Base-by-base conservation (phyloP, 192 early-diverging fungal species). In the Fimicolochytrium jonesii region DNA sequence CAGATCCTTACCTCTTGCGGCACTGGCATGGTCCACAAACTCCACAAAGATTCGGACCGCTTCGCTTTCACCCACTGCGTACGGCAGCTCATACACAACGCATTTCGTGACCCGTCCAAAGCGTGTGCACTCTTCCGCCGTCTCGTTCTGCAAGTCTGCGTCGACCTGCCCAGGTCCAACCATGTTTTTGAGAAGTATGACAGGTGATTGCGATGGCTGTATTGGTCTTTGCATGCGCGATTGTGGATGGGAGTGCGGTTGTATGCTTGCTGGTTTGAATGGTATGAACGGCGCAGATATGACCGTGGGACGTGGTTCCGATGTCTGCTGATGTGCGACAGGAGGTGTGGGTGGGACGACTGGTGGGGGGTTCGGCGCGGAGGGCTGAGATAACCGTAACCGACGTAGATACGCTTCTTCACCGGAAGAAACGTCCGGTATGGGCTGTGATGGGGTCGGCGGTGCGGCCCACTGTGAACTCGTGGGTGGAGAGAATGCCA, bases 21-120 rank as follows among this genome's bases (percentile, higher is more conserved):
- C 88, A 17, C 84, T 70, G 0, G 63, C 68, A 6, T 61, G 17
- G 11, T 71, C 56, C 3, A 30, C 53, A 67, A 92, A 92, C 64
- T 87, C 81, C 22, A 92, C 83, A 74, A 92, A 92, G 32, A 92
- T 90, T 13, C 88, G 69, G 4, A 92, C 90, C 0, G 90, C 86
- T 53, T 89, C 74, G 30, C 90, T 79, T 20, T 78, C 76, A 0
- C 79, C 2, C 81, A 73, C 54, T 72, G 72, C 17, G 74, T 74
- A 70, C 25, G 42, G 60, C 54, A 85, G 80, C 76, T 89, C 87
- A 61, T 74, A 86, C 17, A 90, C 83, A 15, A 84, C 62, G 49
- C 87, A 88, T 32, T 73, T 64, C 22, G 82, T 82, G 1, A 91
- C 90, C n/a, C 69, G 58, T 1, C 90, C 90, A 61, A 83, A 92